Evolutionary conservation across 768 basidiomycete species (phyloP).

Genomic region (Sporobolomyces pararoseus): DNA sequence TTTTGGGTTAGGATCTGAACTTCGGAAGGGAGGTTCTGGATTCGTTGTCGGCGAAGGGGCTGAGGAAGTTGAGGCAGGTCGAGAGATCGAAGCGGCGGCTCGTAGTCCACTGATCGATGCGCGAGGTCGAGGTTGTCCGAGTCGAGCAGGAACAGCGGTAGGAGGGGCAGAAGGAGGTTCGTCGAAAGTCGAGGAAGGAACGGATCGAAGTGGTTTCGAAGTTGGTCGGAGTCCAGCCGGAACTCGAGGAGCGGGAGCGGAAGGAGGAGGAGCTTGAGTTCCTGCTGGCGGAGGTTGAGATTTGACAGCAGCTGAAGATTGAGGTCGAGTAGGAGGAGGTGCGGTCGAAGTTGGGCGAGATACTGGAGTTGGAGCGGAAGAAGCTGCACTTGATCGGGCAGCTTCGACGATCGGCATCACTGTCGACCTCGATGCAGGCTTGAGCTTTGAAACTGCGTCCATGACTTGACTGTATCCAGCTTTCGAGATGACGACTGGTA

Average conservation of each 20-base stretch:
- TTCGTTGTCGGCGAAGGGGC: conserved; percentile 42
- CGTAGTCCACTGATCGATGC: conserved; percentile 35
- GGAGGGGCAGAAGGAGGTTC: conserved; percentile 33
- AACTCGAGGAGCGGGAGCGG: conserved; percentile 44
- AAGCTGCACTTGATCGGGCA: conserved; percentile 55
- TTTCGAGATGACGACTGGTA: conserved; percentile 68
- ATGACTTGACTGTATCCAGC: conserved; percentile 81
- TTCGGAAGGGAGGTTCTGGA: conserved; percentile 47
- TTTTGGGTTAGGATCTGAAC: conserved; percentile 41
- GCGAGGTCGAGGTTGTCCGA: conserved; percentile 45
- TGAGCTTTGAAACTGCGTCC: conserved; percentile 77
- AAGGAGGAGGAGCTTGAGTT: conserved; percentile 48
- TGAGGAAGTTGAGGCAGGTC: background rate
- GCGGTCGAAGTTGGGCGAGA: background rate
- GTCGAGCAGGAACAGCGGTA: conserved; percentile 35
- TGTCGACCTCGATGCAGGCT: conserved; percentile 80
- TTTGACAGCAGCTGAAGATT: conserved; percentile 16
- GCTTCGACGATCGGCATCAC: conserved; percentile 85
- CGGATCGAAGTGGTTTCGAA: conserved; percentile 23
- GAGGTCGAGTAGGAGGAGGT: background rate
- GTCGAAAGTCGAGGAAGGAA: conserved; percentile 1
- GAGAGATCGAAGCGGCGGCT: conserved; percentile 45
- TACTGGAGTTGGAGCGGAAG: conserved; percentile 45
- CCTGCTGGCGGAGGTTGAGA: conserved; percentile 50
- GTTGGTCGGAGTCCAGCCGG: conserved; percentile 9